Base-by-base conservation (phyloP, 768 basidiomycete genomes). In the Termitomyces sp. region DNA sequence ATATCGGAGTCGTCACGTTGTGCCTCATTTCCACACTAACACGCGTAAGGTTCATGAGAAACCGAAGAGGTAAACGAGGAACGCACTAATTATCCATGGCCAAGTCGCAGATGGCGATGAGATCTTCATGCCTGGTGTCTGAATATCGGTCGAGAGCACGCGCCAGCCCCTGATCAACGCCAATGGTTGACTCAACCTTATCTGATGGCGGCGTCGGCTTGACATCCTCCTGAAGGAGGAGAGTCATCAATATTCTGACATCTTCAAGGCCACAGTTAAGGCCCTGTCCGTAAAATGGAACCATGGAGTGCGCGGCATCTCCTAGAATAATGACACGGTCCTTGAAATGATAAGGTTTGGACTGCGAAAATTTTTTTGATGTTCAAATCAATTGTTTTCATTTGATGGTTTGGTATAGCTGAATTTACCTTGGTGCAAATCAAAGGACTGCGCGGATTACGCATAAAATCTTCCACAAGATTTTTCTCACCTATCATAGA, bases 261-360 rank as follows among this genome's bases (percentile, higher is more conserved):
- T 99, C 96, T 74, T 99, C 96, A 53, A 99, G 81, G 16, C 96
- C 96, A 68, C 95, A 97, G 68, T 99, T 99, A 64, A 98, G 81
- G 42, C 96, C 96, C 79, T 99, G 96, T 43, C 96, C 91, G 69
- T 90, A 94, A 75, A 94, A 95, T 61, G 96, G 95, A n/a, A 95
- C 94, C 94, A 98, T 98, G 43, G 93, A 90, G 72, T 99, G 96
- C 12, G 94, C 92, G 41, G 96, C 89, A 72, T 99, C 96, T 55
- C 96, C 96, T 50, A 99, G 74, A 55, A 98, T 82, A 39, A 98
- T 80, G 61, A 79, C 92, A 64, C 90, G 82, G 74, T 93, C 92
- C 73, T 83, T 81, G 78, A 92, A 93, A 72, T 97, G 93, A 73
- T 94, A 95, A 50, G 93, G 94, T 58, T 79, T 85, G 64, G 85